phyloP scores from a whole-genome alignment of 2,329 filamentous ascomycete species.

The Fusarium poae region DNA sequence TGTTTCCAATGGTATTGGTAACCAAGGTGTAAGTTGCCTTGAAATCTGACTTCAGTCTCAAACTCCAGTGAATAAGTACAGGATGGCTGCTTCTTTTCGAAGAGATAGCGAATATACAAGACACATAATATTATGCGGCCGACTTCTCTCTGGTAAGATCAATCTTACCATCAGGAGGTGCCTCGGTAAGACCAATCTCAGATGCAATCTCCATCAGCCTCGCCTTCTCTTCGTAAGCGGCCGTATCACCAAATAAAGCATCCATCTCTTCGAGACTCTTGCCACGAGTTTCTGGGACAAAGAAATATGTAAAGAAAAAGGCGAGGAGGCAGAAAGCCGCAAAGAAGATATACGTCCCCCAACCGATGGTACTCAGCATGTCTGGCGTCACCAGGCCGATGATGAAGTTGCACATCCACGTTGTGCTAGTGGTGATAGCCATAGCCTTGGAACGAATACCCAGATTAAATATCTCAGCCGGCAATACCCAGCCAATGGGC shows the following conservation, averaged over 20 bases:
- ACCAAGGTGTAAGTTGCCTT: too few species aligned
- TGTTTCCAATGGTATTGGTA: too few species aligned
- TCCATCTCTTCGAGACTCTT: not conserved
- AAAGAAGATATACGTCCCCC: not conserved
- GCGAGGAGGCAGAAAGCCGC: not conserved
- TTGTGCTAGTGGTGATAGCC: not conserved
- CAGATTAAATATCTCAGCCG: not conserved
- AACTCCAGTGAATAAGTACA: too few species aligned
- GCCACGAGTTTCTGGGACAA: not conserved
- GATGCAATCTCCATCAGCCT: not conserved
- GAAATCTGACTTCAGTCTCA: too few species aligned
- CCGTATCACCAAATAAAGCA: not conserved
- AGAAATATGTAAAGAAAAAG: not conserved
- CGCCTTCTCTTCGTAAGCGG: not conserved
- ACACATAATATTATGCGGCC: too few species aligned
- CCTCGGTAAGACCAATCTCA: not conserved
- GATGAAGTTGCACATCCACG: not conserved
- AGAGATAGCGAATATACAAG: too few species aligned
- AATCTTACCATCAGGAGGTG: not conserved
- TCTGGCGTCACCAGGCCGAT: not conserved
- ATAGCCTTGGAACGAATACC: not conserved
- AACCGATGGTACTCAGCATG: not conserved
- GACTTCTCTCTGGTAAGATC: not conserved
- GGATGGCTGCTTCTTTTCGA: too few species aligned
- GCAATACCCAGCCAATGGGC: not conserved